Conservation (phyloP, 2,329 filamentous ascomycete genomes). For the Sporothrix brunneoviolacea region DNA sequence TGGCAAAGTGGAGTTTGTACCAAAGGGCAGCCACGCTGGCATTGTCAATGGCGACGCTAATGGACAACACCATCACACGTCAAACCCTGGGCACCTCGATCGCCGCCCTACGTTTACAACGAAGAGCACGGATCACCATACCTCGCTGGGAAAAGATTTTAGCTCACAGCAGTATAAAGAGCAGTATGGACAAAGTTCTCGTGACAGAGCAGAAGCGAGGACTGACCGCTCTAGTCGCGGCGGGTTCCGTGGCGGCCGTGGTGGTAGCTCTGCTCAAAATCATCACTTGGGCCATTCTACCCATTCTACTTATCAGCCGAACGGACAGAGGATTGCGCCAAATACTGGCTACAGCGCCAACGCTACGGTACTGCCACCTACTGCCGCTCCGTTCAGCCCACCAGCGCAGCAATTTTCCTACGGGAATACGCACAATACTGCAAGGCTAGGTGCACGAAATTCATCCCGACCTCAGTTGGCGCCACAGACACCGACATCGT, state of each 20-base stretch:
- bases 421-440: conserved; percentile 20
- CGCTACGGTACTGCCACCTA: conserved; percentile 11
- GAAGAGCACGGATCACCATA: conserved; percentile 9
- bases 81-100: conserved; percentile 4
- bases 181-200: conserved; percentile 21
- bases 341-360: conserved; percentile 26
- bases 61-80: conserved; percentile 1
- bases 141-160: conserved; percentile 17
- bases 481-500: conserved; percentile 1
- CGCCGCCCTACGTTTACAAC: conserved; percentile 6
- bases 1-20: conserved; percentile 15
- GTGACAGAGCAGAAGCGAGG: conserved; percentile 33
- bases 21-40: conserved; percentile 4
- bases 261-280: conserved; percentile 25
- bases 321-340: conserved; percentile 27
- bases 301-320: conserved; percentile 30
- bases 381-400: conserved; percentile 35
- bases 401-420: conserved; percentile 36
- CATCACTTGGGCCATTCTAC: conserved; percentile 27
- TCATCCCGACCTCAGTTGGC: conserved; percentile 12
- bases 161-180: conserved; percentile 20
- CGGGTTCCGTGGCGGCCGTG: conserved; percentile 39
- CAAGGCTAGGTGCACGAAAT: neutral
- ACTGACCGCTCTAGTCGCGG: conserved; percentile 34
- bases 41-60: conserved; percentile 7